phyloP scores from a whole-genome alignment of 1,139 yeast species.

The Diutina catenulata region DNA sequence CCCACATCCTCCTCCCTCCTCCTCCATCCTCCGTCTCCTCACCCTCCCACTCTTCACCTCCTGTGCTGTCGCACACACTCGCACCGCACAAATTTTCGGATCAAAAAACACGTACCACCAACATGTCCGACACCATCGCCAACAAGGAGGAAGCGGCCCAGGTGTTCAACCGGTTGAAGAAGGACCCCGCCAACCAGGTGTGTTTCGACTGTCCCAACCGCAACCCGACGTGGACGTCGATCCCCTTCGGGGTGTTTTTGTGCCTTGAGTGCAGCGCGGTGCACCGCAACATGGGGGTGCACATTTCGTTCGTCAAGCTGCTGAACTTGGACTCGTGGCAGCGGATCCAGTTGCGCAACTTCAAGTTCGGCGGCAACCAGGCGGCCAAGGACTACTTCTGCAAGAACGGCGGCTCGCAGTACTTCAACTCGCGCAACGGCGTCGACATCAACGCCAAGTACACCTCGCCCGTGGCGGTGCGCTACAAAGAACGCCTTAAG shows the following conservation, averaged over 20 bases:
- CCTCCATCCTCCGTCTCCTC: too few relatives aligned
- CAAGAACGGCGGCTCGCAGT: conserved; percentile 76
- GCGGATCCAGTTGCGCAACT: conserved; percentile 72
- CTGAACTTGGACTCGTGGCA: conserved; percentile 89
- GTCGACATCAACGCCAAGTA: conserved; percentile 70
- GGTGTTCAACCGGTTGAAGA: conserved; percentile 46
- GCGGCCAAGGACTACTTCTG: conserved; percentile 71
- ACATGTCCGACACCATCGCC: conserved; percentile 44
- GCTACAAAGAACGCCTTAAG: conserved; percentile 70
- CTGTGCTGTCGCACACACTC: too few relatives aligned
- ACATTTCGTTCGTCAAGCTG: conserved; percentile 61
- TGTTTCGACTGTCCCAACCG: conserved; percentile 57
- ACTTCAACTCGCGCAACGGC: conserved; percentile 25
- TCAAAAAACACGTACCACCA: conserved; percentile 3
- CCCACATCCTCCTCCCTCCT: too few relatives aligned
- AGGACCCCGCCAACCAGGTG: conserved; percentile 63
- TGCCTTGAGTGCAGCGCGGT: conserved; percentile 40
- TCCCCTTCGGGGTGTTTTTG: conserved; percentile 36
- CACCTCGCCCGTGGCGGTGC: conserved; percentile 63
- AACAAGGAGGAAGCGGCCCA: conserved; percentile 50
- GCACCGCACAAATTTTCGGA: too few relatives aligned
- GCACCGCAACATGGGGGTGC: conserved; percentile 39
- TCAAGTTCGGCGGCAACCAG: conserved; percentile 89
- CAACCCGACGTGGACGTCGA: conserved; percentile 42
- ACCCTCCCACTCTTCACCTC: too few relatives aligned